Percentiles rank a stretch among this genome's conserved stretches.
phyloP scores from a whole-genome alignment of 2,329 filamentous ascomycete genomes.

The Pyrenochaeta sp. region DNA sequence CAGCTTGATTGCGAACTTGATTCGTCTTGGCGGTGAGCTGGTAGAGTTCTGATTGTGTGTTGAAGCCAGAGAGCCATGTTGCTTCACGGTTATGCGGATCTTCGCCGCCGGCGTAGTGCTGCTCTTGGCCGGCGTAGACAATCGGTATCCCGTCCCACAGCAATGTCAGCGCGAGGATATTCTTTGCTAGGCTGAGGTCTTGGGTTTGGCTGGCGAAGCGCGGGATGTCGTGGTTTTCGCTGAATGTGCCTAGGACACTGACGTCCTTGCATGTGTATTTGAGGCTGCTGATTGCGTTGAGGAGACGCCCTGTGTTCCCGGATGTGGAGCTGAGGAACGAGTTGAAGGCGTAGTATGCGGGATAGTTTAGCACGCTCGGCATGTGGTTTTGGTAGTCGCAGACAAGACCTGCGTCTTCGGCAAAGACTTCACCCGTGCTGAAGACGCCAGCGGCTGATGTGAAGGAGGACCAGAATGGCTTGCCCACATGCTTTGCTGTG shows the following conservation, averaged over 20 bases:
- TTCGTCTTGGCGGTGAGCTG: constrained; percentile 50
- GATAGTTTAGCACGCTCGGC: constrained; percentile 49
- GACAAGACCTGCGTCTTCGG: constrained; percentile 37
- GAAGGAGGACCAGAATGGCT: constrained; percentile 47
- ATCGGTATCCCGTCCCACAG: constrained; percentile 54
- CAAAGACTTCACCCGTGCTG: constrained; percentile 48
- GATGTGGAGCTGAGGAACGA: constrained; percentile 44
- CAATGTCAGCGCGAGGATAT: constrained; percentile 49
- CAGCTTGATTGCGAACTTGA: constrained; percentile 52
- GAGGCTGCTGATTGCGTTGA: constrained; percentile 38
- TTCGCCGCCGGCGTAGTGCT: constrained; percentile 47
- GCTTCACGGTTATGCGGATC: constrained; percentile 50
- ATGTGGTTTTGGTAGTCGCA: constrained; percentile 44
- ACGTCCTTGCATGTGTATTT: constrained; percentile 47
- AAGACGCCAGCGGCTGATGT: constrained; percentile 45
- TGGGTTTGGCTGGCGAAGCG: constrained; percentile 49
- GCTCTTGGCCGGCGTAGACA: constrained; percentile 54
- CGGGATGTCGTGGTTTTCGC: constrained; percentile 53
- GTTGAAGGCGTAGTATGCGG: constrained; percentile 48
- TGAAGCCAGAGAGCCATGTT: constrained; percentile 50
- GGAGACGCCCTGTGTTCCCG: constrained; percentile 50
- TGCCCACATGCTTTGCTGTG: constrained; percentile 48
- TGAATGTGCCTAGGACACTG: constrained; percentile 48
- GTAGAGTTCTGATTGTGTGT: constrained; percentile 51
- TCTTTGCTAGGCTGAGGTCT: constrained; percentile 48